Evolutionary conservation across 23 red algal genomes (phyloP), one percentile per base, ranked within the genome.

Genomic region (Rhodosorus marinus): DNA sequence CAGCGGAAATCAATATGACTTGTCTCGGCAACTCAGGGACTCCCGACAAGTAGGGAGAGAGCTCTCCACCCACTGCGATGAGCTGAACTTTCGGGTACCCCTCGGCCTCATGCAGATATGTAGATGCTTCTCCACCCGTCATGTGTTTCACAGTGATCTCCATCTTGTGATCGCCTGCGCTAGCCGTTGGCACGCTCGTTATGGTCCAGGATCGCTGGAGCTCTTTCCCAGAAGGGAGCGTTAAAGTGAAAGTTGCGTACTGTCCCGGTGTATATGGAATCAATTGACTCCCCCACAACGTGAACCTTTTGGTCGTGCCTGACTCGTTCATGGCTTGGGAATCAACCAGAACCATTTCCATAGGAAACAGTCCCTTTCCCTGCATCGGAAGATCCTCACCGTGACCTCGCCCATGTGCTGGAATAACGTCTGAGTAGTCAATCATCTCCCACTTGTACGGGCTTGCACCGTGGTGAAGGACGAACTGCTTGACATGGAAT

Each of bases 201-300:
- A 82, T 26, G 30, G 76, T 82, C 76, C 76, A 82, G 19, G 76
- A 66, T 14, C 76, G 64, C 11, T 43, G 11, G 11, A 11, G 11
- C 38, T 43, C 38, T n/a, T n/a, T n/a, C n/a, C n/a, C n/a, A n/a
- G n/a, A n/a, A 11, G 38, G 38, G 46, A 71, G 30, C 2, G 76
- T 64, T 56, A 82, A 65, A 6, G 57, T 55, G 50, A 82, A 67
- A 26, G 76, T 62, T 20, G 64, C 64, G 55, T 82, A 82, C 64
- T 82, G 76, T 6, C 76, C 76, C 8, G 76, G 76, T 40, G 64
- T 22, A 40, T 72, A 82, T n/a, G n/a, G n/a, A n/a, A n/a, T n/a
- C n/a, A n/a, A n/a, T n/a, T n/a, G n/a, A n/a, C n/a, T n/a, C n/a
- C n/a, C n/a, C 3, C 4, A 31, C 19, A 82, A 38, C 6, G 48